Conservation (phyloP, 352 stramenopile species). For the Globisporangium mamillatum region DNA sequence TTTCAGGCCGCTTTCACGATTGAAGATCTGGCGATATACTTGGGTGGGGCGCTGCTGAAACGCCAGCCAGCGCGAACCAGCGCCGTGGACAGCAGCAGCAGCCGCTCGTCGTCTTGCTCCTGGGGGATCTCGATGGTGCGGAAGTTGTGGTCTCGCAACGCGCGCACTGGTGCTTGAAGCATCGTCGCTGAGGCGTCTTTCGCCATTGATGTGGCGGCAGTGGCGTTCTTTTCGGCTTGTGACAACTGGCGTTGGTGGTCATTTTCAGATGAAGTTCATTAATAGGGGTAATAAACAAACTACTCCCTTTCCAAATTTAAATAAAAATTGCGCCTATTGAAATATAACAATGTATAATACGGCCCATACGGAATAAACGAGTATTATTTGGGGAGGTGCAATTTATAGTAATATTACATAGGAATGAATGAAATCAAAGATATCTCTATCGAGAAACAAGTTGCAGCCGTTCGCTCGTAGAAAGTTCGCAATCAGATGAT, state of each 20-base stretch:
- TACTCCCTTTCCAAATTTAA: no score
- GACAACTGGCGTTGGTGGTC: not conserved
- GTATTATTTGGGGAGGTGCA: no score
- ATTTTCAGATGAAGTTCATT: not conserved
- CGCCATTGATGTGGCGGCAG: not conserved
- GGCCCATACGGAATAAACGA: no score
- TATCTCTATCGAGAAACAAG: no score
- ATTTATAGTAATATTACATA: no score
- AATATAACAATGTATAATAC: no score
- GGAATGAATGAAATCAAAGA: no score
- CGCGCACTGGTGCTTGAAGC: not conserved
- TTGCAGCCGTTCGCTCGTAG: no score
- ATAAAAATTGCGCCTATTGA: no score
- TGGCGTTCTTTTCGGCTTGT: not conserved
- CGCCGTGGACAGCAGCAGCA: not conserved
- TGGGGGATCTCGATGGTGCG: not conserved
- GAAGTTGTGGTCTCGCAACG: not conserved
- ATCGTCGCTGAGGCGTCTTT: not conserved
- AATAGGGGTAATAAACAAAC: no score
- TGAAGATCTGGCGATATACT: not conserved
- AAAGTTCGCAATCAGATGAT: no score
- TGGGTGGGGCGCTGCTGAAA: not conserved
- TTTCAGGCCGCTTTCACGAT: not conserved
- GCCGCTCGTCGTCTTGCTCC: not conserved
- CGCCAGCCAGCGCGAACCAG: not conserved